A percentile compares a stretch with the other conserved stretches of the same genome.
Conservation (phyloP, 2,329 filamentous ascomycete genomes). For the Trichoderma sp. region DNA sequence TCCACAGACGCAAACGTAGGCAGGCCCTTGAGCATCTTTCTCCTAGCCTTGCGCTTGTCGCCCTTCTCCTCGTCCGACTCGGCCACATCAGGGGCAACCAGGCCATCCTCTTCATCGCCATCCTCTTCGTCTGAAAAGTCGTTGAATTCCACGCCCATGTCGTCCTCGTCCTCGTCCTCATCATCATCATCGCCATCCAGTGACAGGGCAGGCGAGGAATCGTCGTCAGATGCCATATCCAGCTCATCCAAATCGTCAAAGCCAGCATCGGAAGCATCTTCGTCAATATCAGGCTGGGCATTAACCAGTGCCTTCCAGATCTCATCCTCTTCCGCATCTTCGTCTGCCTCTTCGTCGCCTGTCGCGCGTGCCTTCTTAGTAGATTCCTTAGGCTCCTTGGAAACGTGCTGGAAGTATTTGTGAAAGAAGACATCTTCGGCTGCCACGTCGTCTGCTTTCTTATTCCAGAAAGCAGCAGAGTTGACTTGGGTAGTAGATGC, state of each 20-base stretch:
- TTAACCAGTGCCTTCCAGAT: conserved; percentile 91
- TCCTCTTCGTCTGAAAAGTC: conserved; percentile 23
- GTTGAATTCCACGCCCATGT: conserved; percentile 34
- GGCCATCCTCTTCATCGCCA: conserved; percentile 42
- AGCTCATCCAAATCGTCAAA: conserved; percentile 55
- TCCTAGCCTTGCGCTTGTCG: conserved; percentile 59
- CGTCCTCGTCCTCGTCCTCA: conserved; percentile 51
- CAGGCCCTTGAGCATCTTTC: conserved; percentile 83
- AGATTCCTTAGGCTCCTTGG: conserved; percentile 60
- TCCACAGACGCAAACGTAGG: conserved; percentile 93
- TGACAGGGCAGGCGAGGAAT: conserved; percentile 42
- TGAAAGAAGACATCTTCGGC: conserved; percentile 98
- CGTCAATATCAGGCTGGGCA: conserved; percentile 68
- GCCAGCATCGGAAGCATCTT: conserved; percentile 56
- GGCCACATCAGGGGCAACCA: conserved; percentile 44
- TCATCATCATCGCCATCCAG: conserved; percentile 52
- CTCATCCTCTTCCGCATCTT: conserved; percentile 69
- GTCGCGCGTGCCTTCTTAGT: conserved; percentile 56
- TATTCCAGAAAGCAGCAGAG: conserved; percentile 86
- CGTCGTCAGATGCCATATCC: conserved; percentile 55
- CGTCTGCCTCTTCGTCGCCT: conserved; percentile 49
- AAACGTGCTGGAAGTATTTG: conserved; percentile 83
- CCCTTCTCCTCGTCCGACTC: conserved; percentile 67
- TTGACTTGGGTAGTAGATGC: conserved; percentile 63
- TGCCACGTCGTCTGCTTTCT: conserved; percentile 83